Percentiles rank a stretch among this genome's conserved stretches.
phyloP scores from a whole-genome alignment of 1,284 basidiomycete genomes.

The Ustilago cynodontis region DNA sequence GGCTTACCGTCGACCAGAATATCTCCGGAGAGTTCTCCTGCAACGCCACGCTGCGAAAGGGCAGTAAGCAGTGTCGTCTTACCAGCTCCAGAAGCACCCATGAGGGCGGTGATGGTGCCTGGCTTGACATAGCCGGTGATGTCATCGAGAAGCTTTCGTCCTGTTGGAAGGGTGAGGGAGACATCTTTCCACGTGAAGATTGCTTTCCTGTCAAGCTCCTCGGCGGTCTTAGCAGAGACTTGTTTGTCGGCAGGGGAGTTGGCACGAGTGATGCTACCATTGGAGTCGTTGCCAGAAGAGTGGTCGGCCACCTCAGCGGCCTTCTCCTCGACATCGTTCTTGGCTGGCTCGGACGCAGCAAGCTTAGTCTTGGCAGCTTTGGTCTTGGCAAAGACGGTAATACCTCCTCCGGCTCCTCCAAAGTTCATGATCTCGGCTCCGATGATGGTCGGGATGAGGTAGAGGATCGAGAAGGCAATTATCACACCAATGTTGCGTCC shows the following conservation, averaged over 20 bases:
- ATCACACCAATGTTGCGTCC: conserved; percentile 73
- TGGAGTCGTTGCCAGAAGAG: conserved; percentile 10
- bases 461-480: conserved; percentile 64
- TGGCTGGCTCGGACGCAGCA: conserved; percentile 10
- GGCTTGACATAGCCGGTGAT: conserved; percentile 86
- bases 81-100: conserved; percentile 81
- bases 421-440: conserved; percentile 56
- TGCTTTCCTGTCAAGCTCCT: conserved; percentile 41
- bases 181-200: conserved; percentile 72
- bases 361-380: conserved; percentile 40
- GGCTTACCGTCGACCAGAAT: conserved; percentile 81
- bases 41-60: conserved; percentile 79
- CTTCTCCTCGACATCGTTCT: conserved; percentile 32
- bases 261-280: conserved; percentile 44
- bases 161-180: conserved; percentile 73
- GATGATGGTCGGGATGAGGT: conserved; percentile 60
- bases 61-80: conserved; percentile 79
- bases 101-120: conserved; percentile 78
- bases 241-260: conserved; percentile 24
- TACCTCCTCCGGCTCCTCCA: conserved; percentile 56
- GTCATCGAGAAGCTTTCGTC: conserved; percentile 78
- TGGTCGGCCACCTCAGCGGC: conserved; percentile 3
- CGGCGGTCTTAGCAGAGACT: conserved; percentile 37
- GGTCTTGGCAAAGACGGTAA: conserved; percentile 62
- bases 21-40: conserved; percentile 82